A percentile compares a stretch with the other conserved stretches of the same genome.
Evolutionary conservation across 371 early-diverging fungal species (phyloP).

Genomic region (Mortierella sp.): DNA sequence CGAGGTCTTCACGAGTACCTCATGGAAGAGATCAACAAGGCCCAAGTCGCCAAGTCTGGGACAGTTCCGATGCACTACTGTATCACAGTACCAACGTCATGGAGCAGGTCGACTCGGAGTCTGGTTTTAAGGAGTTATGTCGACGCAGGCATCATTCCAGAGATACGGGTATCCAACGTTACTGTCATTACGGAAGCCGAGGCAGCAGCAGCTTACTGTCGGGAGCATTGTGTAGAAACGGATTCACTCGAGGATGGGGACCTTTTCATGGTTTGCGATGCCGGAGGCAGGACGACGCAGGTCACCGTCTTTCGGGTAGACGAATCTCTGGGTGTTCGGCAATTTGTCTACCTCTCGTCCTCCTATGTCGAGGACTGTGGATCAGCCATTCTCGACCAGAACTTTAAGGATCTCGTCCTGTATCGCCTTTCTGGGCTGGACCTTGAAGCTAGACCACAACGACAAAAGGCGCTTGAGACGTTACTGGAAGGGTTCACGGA

Average conservation of each 20-base stretch:
- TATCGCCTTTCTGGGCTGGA: conserved; percentile 33
- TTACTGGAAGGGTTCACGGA: conserved; percentile 45
- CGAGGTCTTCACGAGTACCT: conserved; percentile 37
- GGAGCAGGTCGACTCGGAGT: conserved; percentile 44
- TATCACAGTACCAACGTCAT: conserved; percentile 48
- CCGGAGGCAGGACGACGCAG: conserved; percentile 48
- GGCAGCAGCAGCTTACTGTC: conserved; percentile 55
- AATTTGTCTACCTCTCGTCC: conserved; percentile 45
- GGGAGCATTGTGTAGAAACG: conserved; percentile 50
- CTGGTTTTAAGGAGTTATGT: conserved; percentile 47
- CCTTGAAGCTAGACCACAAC: conserved; percentile 39
- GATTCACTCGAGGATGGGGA: conserved; percentile 45
- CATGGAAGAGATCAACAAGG: conserved; percentile 52
- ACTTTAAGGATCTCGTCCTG: conserved; percentile 37
- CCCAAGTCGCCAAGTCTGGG: conserved; percentile 40
- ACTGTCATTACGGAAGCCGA: conserved; percentile 55
- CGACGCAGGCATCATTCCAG: conserved; percentile 44
- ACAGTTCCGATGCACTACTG: conserved; percentile 46
- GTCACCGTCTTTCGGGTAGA: conserved; percentile 51
- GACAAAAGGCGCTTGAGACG: conserved; percentile 53
- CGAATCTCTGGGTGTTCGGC: conserved; percentile 44
- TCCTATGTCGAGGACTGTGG: conserved; percentile 50
- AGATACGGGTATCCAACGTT: conserved; percentile 46
- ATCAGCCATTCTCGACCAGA: conserved; percentile 45
- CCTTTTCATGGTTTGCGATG: conserved; percentile 61